Percentiles rank a stretch among this genome's conserved stretches.
Evolutionary conservation across 2,329 filamentous ascomycete species (phyloP).

Genomic region (Fusarium phyllophilum): DNA sequence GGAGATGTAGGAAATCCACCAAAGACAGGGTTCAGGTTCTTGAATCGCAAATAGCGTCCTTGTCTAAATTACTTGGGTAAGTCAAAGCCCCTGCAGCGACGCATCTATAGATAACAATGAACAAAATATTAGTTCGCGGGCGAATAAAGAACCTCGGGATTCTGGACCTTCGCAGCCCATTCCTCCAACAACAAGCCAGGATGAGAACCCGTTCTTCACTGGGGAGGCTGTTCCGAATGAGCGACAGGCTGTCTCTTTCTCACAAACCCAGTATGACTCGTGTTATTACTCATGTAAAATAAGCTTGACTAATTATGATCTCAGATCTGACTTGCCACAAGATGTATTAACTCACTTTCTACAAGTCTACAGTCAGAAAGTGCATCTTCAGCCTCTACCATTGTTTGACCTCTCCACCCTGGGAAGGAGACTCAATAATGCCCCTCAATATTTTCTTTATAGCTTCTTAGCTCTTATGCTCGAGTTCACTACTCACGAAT

Average conservation of each 20-base stretch:
- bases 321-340: not conserved
- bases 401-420: not conserved
- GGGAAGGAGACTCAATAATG: not conserved
- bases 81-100: not conserved
- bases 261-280: not conserved
- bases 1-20: not conserved
- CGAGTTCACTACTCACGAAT: not conserved
- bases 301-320: fast-evolving
- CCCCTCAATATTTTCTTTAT: not conserved
- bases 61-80: not conserved
- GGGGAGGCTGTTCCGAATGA: not conserved
- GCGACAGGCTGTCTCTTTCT: not conserved
- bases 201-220: fast-evolving
- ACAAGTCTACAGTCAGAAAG: not conserved
- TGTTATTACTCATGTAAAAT: no score
- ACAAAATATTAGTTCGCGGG: fast-evolving
- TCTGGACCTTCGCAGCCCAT: not conserved
- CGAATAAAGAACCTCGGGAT: fast-evolving
- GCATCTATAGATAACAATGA: not conserved
- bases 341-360: not conserved
- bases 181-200: no score
- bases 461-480: conserved; percentile 7
- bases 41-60: not conserved
- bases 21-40: not conserved
- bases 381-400: conserved; percentile 10